A percentile compares a stretch with the other conserved stretches of the same genome.
phyloP scores from a whole-genome alignment of 306 rosid genomes.

The Glycine latifolia region DNA sequence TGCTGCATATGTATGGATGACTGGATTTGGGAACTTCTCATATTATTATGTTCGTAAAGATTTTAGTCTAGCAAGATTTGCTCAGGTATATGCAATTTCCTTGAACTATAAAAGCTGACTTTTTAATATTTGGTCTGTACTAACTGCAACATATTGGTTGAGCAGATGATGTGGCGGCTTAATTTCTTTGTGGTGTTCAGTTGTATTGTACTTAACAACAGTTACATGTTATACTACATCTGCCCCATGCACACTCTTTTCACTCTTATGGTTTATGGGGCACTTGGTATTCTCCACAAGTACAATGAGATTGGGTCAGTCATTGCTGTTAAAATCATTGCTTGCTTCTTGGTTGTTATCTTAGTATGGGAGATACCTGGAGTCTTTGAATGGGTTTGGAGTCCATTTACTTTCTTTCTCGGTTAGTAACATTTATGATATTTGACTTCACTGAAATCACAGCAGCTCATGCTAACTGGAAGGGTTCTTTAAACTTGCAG shows the following conservation, averaged over 20 bases:
- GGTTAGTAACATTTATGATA: slow-evolving; percentile 63
- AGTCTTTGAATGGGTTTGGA: slow-evolving; percentile 91
- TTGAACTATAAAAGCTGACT: slow-evolving; percentile 39
- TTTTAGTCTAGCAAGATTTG: slow-evolving; percentile 89
- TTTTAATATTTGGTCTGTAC: slow-evolving; percentile 38
- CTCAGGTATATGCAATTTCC: slow-evolving; percentile 69
- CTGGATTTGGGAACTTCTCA: slow-evolving; percentile 97
- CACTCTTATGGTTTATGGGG: slow-evolving; percentile 94
- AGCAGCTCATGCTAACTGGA: slow-evolving; percentile 39
- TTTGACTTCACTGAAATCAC: background rate
- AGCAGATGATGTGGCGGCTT: slow-evolving; percentile 99
- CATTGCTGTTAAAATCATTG: slow-evolving; percentile 70
- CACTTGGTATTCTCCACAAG: slow-evolving; percentile 81
- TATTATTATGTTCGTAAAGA: slow-evolving; percentile 95
- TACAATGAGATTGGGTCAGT: slow-evolving; percentile 82
- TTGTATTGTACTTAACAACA: slow-evolving; percentile 88
- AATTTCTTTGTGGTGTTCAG: slow-evolving; percentile 86
- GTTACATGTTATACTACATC: slow-evolving; percentile 92
- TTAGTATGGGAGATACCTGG: slow-evolving; percentile 95
- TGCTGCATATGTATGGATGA: slow-evolving; percentile 98
- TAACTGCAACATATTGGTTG: slow-evolving; percentile 42
- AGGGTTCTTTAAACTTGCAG: slow-evolving; percentile 54
- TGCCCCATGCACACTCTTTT: slow-evolving; percentile 99
- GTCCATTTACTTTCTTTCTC: slow-evolving; percentile 81
- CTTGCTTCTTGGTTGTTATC: slow-evolving; percentile 84